Evolutionary conservation across 2,329 filamentous ascomycete species (phyloP), one percentile per base, ranked within the genome.

Genomic region (Cordyceps fumosorosea): DNA sequence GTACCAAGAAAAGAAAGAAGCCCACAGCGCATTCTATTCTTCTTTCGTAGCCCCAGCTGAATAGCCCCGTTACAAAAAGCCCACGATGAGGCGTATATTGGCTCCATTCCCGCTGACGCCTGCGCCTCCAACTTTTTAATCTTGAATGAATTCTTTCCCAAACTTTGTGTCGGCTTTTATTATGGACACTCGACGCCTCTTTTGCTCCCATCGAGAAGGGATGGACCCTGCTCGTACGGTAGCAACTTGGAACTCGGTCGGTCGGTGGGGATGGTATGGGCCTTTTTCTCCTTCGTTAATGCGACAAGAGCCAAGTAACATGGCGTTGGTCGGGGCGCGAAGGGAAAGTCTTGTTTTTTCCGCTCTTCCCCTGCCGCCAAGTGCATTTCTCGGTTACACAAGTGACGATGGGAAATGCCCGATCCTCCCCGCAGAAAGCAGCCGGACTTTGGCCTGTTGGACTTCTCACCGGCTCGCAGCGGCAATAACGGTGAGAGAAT

Each of bases 11-110:
- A n/a, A 24, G 37, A n/a, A 26, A 44, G 16, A n/a, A 47, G 20
- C 44, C 44, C 56, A 32, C 56, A 58, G 24, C 22, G 52, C 52
- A 12, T 44, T n/a, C 14, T 37, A 14, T 37, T 37, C 10, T 34
- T 32, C 10, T 37, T 40, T 44, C 11, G 7, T 55, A 40, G 56
- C 56, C 56, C 56, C 45, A 58, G 56, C 56, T 58, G 56, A 58
- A 26, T 42, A 50, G 56, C 56, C 56, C 56, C 56, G 22, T 50
- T n/a, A 20, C 40, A 22, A 22, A n/a, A n/a, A 10, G 29, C 48
- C 45, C 45, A 58, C 32, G 56, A 58, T 58, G 56, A 58, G 56
- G 56, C 56, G 56, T 50, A 40, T 58, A 40, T 48, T 58, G 56
- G 45, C 18, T 48, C 56, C 44, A 44, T 55, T 11, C 44, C 29